Evolutionary conservation across 1,284 basidiomycete genomes (phyloP).

Genomic region (Rhodotorula mucilaginosa): DNA sequence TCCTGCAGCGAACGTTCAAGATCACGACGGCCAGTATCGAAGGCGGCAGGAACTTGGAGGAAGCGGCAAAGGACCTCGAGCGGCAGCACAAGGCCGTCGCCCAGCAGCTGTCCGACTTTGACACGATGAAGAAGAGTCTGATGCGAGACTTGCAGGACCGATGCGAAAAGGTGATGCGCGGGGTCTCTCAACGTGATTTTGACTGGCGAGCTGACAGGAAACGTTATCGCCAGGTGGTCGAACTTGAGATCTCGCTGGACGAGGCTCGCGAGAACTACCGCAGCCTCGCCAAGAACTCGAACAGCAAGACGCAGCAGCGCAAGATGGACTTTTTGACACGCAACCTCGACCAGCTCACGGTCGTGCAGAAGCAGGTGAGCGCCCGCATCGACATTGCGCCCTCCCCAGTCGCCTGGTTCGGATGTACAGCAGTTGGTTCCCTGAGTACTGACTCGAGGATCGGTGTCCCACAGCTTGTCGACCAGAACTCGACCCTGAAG

Average conservation of each 20-base stretch:
- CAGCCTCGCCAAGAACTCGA: conserved; percentile 95
- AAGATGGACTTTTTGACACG: conserved; percentile 99
- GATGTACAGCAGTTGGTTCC: too few species aligned
- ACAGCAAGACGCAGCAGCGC: conserved; percentile 96
- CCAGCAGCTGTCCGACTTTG: conserved; percentile 95
- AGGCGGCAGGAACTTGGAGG: conserved; percentile 91
- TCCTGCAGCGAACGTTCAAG: conserved; percentile 80
- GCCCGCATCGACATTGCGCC: too few species aligned
- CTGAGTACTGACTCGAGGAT: not conserved
- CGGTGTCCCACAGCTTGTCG: conserved; percentile 74
- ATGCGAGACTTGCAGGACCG: conserved; percentile 99
- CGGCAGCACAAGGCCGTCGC: conserved; percentile 95
- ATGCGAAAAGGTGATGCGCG: conserved; percentile 80
- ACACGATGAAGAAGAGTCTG: conserved; percentile 96
- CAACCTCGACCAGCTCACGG: conserved; percentile 90
- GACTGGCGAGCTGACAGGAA: not conserved
- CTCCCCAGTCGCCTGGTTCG: too few species aligned
- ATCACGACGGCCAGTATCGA: conserved; percentile 94
- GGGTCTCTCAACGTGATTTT: conserved; percentile 31
- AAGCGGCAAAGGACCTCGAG: conserved; percentile 95
- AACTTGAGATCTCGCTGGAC: conserved; percentile 97
- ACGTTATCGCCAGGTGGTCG: conserved; percentile 71
- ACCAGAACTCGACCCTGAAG: conserved; percentile 96
- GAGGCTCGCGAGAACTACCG: conserved; percentile 99
- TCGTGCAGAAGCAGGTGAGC: conserved; percentile 92